A percentile compares a stretch with the other conserved stretches of the same genome.
These are phyloP conservation scores for Dictyostelium discoideum DNA, from an alignment of 78 protist genomes.

Conservation along the genomic window DNA sequence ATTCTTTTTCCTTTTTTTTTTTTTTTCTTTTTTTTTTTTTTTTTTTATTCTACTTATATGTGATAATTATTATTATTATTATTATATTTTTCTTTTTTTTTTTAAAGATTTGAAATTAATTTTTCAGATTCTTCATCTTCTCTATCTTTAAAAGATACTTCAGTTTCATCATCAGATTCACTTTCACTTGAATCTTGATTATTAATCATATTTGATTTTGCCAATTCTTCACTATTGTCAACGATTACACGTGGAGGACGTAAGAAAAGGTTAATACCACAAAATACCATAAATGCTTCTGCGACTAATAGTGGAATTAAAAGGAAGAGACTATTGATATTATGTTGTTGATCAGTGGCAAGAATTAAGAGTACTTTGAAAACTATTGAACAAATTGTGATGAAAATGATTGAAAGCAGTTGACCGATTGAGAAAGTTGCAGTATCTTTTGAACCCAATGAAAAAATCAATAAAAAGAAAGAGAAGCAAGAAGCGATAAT, in stretches of 20 bases:
- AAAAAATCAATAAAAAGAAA: slow-evolving; percentile 42
- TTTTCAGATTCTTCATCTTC: neutral
- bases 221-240: neutral
- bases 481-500: slow-evolving; percentile 17
- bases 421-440: slow-evolving; percentile 34
- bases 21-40: neutral
- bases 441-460: slow-evolving; percentile 17
- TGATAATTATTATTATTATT: no score
- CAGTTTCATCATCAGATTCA: neutral
- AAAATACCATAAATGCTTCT: slow-evolving; percentile 22
- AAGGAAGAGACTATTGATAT: neutral
- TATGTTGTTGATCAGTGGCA: neutral
- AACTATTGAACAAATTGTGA: slow-evolving; percentile 14
- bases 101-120: neutral
- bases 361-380: slow-evolving; percentile 39
- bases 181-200: neutral
- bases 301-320: slow-evolving; percentile 47
- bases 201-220: neutral
- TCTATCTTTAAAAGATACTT: neutral
- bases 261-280: slow-evolving; percentile 42
- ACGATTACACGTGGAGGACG: slow-evolving; percentile 29
- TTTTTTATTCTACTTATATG: no score
- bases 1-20: neutral
- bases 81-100: neutral
- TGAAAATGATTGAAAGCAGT: slow-evolving; percentile 22